These are phyloP conservation scores for Corrigiola litoralis DNA, from an alignment of 179 eudicot genomes.

Conservation along the genomic window DNA sequence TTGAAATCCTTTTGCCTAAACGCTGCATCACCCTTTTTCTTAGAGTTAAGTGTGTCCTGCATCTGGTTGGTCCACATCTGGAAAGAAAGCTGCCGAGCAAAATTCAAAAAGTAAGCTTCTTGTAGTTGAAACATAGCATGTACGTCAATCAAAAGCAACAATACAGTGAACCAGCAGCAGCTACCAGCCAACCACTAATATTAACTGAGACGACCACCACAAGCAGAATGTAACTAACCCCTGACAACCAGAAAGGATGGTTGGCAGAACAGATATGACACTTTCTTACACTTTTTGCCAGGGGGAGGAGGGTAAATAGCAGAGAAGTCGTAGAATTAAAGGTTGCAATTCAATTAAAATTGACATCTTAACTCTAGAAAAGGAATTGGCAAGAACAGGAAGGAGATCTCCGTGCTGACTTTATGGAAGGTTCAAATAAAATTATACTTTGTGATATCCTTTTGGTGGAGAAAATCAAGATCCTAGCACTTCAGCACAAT, in stretches of 20 bases:
- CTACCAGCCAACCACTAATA: neutral
- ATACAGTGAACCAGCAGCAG: neutral
- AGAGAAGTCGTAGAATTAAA: too few species aligned
- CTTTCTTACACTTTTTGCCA: too few species aligned
- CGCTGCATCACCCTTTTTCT: conserved; percentile 47
- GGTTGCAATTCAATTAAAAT: too few species aligned
- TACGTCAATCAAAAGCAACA: neutral
- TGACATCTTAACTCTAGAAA: too few species aligned
- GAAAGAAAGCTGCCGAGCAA: conserved; percentile 39
- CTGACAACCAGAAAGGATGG: too few species aligned
- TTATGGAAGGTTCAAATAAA: neutral
- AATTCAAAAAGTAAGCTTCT: neutral
- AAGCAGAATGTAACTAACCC: neutral
- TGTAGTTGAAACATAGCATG: neutral
- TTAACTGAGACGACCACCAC: neutral
- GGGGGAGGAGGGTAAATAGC: too few species aligned
- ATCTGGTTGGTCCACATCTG: conserved; percentile 57
- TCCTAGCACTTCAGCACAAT: neutral
- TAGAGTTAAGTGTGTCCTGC: conserved; percentile 43
- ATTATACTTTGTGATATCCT: too few species aligned
- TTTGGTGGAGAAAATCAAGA: neutral
- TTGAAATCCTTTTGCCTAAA: conserved; percentile 43
- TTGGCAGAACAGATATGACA: too few species aligned
- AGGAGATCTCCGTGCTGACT: neutral
- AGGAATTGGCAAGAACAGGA: too few species aligned